Base-by-base conservation (phyloP, 306 rosid species). In the Herpetospermum pedunculosum region DNA sequence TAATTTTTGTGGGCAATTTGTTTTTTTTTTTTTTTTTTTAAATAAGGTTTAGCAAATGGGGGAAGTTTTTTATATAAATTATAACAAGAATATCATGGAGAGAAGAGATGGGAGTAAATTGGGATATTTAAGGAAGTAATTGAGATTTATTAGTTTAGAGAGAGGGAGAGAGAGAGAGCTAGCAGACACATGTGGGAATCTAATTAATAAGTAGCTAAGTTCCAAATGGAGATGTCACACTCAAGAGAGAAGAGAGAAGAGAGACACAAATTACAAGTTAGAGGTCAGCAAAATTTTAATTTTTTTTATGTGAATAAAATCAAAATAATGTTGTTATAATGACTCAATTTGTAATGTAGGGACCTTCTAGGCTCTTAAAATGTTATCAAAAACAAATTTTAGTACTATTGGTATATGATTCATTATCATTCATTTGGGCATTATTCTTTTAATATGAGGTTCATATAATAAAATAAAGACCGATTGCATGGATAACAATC, bases 191-290 rank as follows among this genome's bases (percentile, higher is more conserved):
- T 60, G 72, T 67, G 85, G 88, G 91, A 87, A 88, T 87, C 88
- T 85, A 90, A 87, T 87, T 87, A 85, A 92, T 84, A 85, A 92
- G 82, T 77, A 70, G 84, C 70, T 63, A 41, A 78, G 85, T 26
- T 79, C 80, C 76, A 59, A 69, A 72, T 74, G 76, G 76, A 70
- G 48, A 84, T 77, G 81, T 83, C 81, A 80, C 79, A 76, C 75
- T 83, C 76, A 76, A 75, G 44, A 67, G 35, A 77, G 28, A 72
- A 80, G 81, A 77, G 88, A 62, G 32, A 80, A 38, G 82, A 77
- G 77, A 21, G 12, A 14, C 41, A 19, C 49, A 37, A 40, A 65
- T 62, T 34, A 21, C n/a, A 65, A 65, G 50, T 65, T 40, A 38
- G 49, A 23, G 50, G 32, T 40, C 72, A 38, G 10, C 3, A 64